A percentile compares a stretch with the other conserved stretches of the same genome.
phyloP scores from a whole-genome alignment of 495 filamentous ascomycete species.

The Pyrenopolyporus hunteri region DNA sequence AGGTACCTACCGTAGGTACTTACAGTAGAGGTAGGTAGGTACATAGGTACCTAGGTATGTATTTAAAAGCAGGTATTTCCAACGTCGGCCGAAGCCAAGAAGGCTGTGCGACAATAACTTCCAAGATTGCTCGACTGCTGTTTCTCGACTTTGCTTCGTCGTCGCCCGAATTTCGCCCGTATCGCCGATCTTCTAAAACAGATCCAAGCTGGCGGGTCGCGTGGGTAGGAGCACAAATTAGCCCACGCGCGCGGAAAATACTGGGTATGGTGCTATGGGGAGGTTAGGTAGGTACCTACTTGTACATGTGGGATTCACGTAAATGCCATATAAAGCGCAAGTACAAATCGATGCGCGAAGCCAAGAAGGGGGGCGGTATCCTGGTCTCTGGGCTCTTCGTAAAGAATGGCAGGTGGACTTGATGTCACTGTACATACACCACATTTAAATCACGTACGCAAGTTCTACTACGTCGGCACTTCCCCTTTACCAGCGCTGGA shows the following conservation, averaged over 20 bases:
- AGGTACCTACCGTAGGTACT: too few relatives aligned
- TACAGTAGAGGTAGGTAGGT: too few relatives aligned
- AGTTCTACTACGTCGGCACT: not conserved
- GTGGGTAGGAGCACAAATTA: not conserved
- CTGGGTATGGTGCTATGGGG: not conserved
- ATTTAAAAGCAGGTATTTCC: too few relatives aligned
- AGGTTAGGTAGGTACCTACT: not conserved
- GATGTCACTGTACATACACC: not conserved
- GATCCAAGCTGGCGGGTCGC: conserved; percentile 29
- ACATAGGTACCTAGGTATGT: too few relatives aligned
- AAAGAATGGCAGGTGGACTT: not conserved
- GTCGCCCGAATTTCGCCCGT: conserved; percentile 2
- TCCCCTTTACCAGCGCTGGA: not conserved
- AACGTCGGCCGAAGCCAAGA: too few relatives aligned
- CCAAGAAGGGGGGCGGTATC: too few relatives aligned
- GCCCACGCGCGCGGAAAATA: not conserved
- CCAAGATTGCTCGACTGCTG: too few relatives aligned
- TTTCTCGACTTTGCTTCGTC: too few relatives aligned
- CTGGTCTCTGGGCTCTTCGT: not conserved
- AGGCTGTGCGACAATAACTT: too few relatives aligned
- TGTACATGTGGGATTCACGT: not conserved
- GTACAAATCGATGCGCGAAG: too few relatives aligned
- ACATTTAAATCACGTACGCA: too few relatives aligned
- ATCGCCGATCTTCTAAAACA: not conserved
- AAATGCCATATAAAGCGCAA: too few relatives aligned